Base-by-base conservation (phyloP, 2,329 filamentous ascomycete genomes). In the Rutstroemia sydowiana region DNA sequence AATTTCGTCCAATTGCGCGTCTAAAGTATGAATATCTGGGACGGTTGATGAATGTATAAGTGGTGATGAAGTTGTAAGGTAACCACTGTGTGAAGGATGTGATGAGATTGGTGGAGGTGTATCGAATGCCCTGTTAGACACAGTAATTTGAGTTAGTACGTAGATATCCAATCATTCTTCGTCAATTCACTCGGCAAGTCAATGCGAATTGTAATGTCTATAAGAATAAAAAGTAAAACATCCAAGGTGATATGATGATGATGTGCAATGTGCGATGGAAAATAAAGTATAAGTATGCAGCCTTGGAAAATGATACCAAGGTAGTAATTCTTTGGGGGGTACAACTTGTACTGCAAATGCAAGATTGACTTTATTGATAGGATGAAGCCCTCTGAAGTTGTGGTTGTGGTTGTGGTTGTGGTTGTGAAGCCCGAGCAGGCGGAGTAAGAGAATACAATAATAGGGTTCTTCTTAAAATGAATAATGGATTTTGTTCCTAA, bases 11-110 rank as follows among this genome's bases (percentile, higher is more conserved):
- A 62, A 55, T 46, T 68, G 66, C 23, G 66, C 63, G 46, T 73
- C 69, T 18, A 53, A 43, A 11, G 58, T 49, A 9, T 20, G 44
- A 8, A 48, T 64, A 46, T 74, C 73, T 45, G 73, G 70, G 48
- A 76, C 63, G 57, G 77, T 76, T 21, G 71, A 73, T 45, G 78
- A 76, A 61, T 84, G 81, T 46, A 87, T 76, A 53, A 85, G 69
- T 30, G 85, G 81, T 20, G 84, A 87, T 28, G 84, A 85, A 31
- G 81, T 80, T 45, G 84, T 87, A 55, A 85, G 72, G 66, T 85
- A 81, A 56, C 81, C 82, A 62, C 79, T 75, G 61, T 86, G 82
- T 31, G 85, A 85, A 48, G 81, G 77, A 66, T 81, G 79, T 26
- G 77, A 72, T 40, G 78, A 78, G 49, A 77, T 70, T 51, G 76